A percentile compares a stretch with the other conserved stretches of the same genome.
Evolutionary conservation across 306 rosid species (phyloP).

Genomic region (Fragaria ananassa): DNA sequence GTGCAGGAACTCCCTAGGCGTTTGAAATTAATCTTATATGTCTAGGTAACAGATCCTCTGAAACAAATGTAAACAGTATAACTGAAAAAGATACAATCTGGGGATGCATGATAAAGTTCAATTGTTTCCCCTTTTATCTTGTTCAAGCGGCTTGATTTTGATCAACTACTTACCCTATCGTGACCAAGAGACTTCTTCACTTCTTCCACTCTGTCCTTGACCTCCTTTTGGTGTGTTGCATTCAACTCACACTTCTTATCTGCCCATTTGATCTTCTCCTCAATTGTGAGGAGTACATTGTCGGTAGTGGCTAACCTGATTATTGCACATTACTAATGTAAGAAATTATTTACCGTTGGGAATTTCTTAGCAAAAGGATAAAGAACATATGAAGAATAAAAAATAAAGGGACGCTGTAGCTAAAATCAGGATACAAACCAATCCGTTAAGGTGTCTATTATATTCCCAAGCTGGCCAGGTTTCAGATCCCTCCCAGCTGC

Average conservation of each 20-base stretch:
- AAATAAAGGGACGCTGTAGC: neutral
- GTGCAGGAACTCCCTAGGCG: neutral
- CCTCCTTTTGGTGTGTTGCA: conserved; percentile 21
- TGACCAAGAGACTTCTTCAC: conserved; percentile 12
- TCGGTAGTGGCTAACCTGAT: conserved; percentile 14
- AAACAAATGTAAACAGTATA: neutral
- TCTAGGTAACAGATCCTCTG: neutral
- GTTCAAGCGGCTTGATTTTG: neutral
- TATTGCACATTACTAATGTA: neutral
- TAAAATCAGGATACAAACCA: conserved; percentile 14
- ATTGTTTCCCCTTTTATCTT: neutral
- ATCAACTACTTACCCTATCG: conserved; percentile 3
- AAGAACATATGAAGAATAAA: neutral
- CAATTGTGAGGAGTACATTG: conserved; percentile 21
- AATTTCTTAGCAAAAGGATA: neutral
- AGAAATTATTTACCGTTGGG: neutral
- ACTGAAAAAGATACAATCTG: neutral
- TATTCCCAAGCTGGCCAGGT: conserved; percentile 25
- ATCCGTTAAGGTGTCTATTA: conserved; percentile 8
- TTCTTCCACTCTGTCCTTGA: conserved; percentile 24
- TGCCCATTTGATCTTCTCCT: conserved; percentile 26
- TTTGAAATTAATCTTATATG: neutral
- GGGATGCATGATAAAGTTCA: neutral
- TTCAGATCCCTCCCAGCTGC: conserved; percentile 24
- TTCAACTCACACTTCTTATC: conserved; percentile 16